These are phyloP conservation scores for Dioscorea dumetorum DNA, from an alignment of 106 monocot genomes.

Conservation along the genomic window DNA sequence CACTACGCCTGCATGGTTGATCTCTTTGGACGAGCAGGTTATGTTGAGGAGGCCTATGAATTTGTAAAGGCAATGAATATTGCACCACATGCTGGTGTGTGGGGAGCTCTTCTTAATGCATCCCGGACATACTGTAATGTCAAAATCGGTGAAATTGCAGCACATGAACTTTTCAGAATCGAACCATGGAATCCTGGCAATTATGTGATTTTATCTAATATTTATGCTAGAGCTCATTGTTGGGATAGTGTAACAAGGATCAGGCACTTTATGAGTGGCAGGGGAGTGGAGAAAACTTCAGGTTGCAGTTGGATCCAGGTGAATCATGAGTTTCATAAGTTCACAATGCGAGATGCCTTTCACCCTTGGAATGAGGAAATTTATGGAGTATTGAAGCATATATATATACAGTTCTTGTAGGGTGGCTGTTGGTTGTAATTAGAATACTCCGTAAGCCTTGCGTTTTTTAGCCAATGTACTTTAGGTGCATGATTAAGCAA, in stretches of 20 bases:
- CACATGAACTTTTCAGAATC: slow-evolving; percentile 22
- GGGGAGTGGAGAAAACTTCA: slow-evolving; percentile 19
- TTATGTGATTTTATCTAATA: slow-evolving; percentile 44
- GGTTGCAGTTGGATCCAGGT: slow-evolving; percentile 55
- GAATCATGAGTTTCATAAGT: slow-evolving; percentile 18
- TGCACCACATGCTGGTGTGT: slow-evolving; percentile 40
- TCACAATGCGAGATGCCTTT: slow-evolving; percentile 18
- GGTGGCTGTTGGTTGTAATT: not conserved
- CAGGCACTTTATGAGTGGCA: slow-evolving; percentile 34
- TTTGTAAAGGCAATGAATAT: slow-evolving; percentile 25
- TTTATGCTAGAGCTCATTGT: slow-evolving; percentile 19
- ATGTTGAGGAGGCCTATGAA: slow-evolving; percentile 28
- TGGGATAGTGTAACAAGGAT: slow-evolving; percentile 35
- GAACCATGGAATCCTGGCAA: slow-evolving; percentile 44
- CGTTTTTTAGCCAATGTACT: too few species aligned
- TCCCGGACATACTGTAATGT: slow-evolving; percentile 19
- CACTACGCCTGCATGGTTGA: slow-evolving; percentile 58
- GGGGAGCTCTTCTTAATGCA: slow-evolving; percentile 52
- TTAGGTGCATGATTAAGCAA: too few species aligned
- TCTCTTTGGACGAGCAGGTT: slow-evolving; percentile 35
- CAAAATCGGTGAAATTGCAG: slow-evolving; percentile 26
- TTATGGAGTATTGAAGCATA: slow-evolving; percentile 17
- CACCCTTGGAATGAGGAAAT: slow-evolving; percentile 18
- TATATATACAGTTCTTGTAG: slow-evolving; percentile 4
- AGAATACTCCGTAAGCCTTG: too few species aligned